phyloP scores from a whole-genome alignment of 805 yeast genomes.

The Kluyveromyces dobzhanskii region DNA sequence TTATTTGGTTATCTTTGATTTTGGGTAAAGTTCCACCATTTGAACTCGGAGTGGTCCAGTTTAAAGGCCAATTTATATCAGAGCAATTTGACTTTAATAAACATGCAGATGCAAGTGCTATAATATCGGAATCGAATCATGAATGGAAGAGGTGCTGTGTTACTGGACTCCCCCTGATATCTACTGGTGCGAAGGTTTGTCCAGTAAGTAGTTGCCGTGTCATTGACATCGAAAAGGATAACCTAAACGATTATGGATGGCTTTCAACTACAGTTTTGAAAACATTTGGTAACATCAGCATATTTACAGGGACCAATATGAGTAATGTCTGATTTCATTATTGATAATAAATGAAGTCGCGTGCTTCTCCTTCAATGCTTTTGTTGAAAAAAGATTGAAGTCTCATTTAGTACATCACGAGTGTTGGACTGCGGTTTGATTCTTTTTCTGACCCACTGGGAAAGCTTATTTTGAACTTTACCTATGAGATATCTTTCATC shows the following conservation, averaged over 20 bases:
- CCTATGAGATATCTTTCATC: constrained; percentile 51
- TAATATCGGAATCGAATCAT: constrained; percentile 21
- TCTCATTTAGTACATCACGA: constrained; percentile 13
- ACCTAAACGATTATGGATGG: constrained; percentile 28
- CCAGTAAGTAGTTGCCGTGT: constrained; percentile 28
- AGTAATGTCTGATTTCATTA: not conserved
- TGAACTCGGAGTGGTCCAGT: constrained; percentile 3
- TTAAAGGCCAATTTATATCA: constrained; percentile 23
- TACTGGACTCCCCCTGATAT: constrained; percentile 32
- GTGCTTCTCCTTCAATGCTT: not conserved
- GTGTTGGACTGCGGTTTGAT: constrained; percentile 17
- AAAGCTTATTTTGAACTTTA: constrained; percentile 49
- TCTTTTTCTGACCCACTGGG: constrained; percentile 64
- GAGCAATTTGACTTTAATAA: constrained; percentile 19
- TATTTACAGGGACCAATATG: constrained; percentile 24
- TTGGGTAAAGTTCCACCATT: constrained; percentile 9
- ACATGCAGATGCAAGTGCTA: constrained; percentile 12
- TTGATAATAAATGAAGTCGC: no score
- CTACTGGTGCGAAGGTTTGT: constrained; percentile 29
- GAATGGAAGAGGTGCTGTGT: constrained; percentile 33
- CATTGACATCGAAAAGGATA: constrained; percentile 22
- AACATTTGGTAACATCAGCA: constrained; percentile 18
- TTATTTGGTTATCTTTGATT: constrained; percentile 15
- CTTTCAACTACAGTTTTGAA: constrained; percentile 24
- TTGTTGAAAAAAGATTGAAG: constrained; percentile 18